phyloP scores from a whole-genome alignment of 2,329 filamentous ascomycete genomes.

The Aureobasidium uvarum region DNA sequence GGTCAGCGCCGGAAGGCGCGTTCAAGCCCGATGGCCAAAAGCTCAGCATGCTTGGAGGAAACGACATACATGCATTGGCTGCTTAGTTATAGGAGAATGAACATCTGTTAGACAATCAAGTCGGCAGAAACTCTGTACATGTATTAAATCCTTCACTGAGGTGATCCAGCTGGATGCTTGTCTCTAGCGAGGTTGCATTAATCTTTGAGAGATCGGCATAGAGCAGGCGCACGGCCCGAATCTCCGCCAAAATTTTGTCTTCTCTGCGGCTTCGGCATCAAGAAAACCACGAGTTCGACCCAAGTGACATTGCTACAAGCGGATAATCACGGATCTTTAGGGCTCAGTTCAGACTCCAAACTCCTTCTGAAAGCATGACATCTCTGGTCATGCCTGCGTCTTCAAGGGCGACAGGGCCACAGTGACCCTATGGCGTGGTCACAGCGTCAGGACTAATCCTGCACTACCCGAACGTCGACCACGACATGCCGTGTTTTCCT shows the following conservation, averaged over 20 bases:
- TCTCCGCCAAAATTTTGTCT: neutral
- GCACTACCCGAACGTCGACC: slow-evolving; percentile 17
- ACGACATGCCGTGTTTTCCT: slow-evolving; percentile 21
- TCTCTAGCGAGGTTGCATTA: slow-evolving; percentile 1
- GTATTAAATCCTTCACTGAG: neutral
- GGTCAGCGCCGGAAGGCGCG: neutral
- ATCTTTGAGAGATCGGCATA: slow-evolving; percentile 8
- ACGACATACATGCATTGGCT: neutral
- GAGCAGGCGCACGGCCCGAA: neutral
- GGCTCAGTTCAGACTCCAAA: neutral
- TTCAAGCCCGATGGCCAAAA: neutral
- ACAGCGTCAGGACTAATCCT: slow-evolving; percentile 7
- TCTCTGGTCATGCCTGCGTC: neutral
- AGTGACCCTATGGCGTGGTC: neutral
- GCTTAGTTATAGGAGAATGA: neutral
- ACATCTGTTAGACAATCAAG: neutral
- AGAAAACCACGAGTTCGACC: neutral
- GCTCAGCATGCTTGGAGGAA: neutral
- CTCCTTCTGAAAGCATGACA: neutral
- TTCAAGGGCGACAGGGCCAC: slow-evolving; percentile 7
- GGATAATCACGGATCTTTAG: slow-evolving; percentile 9
- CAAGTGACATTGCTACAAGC: neutral
- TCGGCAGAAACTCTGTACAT: neutral
- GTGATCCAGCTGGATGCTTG: neutral
- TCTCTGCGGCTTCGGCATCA: neutral